Evolutionary conservation across 2,329 filamentous ascomycete genomes (phyloP), one percentile per base, ranked within the genome.

Genomic region (Colletotrichum agaves): DNA sequence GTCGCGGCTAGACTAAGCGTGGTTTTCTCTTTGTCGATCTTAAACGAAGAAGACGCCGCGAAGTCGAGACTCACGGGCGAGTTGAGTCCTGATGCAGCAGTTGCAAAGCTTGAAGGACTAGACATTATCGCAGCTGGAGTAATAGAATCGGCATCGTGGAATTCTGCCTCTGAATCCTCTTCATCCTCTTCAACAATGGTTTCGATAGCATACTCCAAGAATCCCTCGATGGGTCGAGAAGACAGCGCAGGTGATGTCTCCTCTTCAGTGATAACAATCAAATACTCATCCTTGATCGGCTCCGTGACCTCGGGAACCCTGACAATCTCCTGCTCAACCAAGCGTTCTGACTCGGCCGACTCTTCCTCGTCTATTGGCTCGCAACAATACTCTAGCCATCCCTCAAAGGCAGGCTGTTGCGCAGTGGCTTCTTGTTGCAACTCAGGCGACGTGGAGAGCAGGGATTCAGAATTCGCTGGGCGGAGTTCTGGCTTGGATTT

Each of bases 371-470:
- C 69, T 8, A 59, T 17, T 21, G 71, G 61, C 19, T 68, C 63
- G 49, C 68, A 69, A 23, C 61, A 66, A 49, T 71, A 71, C 23
- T 69, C 70, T 35, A 71, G 52, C 70, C 70, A 71, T 19, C 70
- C 70, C 43, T 69, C 70, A 15, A 70, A 39, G 5, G 17, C 39
- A 3, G 64, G 62, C 37, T 62, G 56, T 33, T 33, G 15, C n/a
- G 43, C 19, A 27, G 64, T 33, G 12, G 15, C n/a, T 33, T 31
- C 55, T 4, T 23, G 49, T 27, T 62, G 58, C 10, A 13, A 33
- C 21, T 39, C 66, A 11, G 35, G 49, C 10, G 19, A 46, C 21
- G 11, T 19, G 21, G 17, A 15, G 6, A 4, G 21, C 23, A 10
- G 47, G 49, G 21, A 15, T 5, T 6, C 49, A 15, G 61, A n/a